These are phyloP conservation scores for Starmerella bacillaris DNA, from an alignment of 805 yeast species.

Conservation along the genomic window DNA sequence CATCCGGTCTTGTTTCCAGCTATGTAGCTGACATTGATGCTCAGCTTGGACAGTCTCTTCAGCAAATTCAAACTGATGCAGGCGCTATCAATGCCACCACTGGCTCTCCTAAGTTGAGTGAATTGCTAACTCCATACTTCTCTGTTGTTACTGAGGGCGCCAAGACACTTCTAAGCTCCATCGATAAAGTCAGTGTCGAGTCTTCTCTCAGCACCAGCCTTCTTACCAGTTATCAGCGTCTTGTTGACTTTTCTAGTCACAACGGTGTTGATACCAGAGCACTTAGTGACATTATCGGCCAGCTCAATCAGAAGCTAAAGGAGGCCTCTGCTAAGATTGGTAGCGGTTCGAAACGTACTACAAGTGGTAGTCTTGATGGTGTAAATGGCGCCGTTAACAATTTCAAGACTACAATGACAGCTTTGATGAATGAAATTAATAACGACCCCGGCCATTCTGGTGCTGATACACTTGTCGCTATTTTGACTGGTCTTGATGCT, in stretches of 20 bases:
- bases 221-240: not conserved
- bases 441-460: slow-evolving; percentile 15
- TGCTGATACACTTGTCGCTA: slow-evolving; percentile 13
- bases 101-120: not conserved
- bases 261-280: not conserved
- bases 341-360: not conserved
- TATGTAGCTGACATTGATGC: slow-evolving; percentile 8
- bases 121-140: not conserved
- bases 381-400: slow-evolving; percentile 14
- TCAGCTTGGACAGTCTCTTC: slow-evolving; percentile 5
- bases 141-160: not conserved
- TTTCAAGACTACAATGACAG: slow-evolving; percentile 13
- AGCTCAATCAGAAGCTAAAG: not conserved
- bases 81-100: not conserved
- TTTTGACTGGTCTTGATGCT: slow-evolving; percentile 22
- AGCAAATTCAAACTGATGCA: not conserved
- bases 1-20: not conserved
- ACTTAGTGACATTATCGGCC: too few relatives aligned
- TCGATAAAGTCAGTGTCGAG: not conserved
- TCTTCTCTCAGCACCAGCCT: not conserved
- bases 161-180: not conserved
- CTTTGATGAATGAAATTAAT: slow-evolving; percentile 12
- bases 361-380: slow-evolving; percentile 16
- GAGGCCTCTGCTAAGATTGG: not conserved
- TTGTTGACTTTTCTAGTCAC: not conserved